These are phyloP conservation scores for Trifolium subterraneum DNA, from an alignment of 306 rosid species.

Conservation along the genomic window DNA sequence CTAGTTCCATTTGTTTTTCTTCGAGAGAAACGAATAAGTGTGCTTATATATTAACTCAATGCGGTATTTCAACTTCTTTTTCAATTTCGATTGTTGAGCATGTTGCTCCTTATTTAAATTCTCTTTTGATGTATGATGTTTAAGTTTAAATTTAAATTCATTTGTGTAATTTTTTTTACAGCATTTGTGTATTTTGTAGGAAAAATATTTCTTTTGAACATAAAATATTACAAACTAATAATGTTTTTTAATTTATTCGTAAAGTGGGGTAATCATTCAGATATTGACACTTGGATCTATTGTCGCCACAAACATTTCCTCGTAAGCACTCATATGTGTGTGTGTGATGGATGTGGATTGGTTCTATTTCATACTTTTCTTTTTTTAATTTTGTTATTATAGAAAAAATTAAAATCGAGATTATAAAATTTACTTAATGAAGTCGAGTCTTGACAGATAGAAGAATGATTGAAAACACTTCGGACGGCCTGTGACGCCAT, in stretches of 20 bases:
- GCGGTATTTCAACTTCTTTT: too few species aligned
- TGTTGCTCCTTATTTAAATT: too few species aligned
- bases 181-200: too few species aligned
- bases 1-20: too few species aligned
- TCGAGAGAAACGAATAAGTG: too few species aligned
- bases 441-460: neutral
- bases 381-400: neutral
- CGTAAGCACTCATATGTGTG: neutral
- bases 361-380: neutral
- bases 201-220: too few species aligned
- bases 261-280: neutral
- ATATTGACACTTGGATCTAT: slow-evolving; percentile 8
- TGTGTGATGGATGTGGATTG: neutral
- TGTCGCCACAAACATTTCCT: slow-evolving; percentile 38
- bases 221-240: too few species aligned
- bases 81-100: too few species aligned
- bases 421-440: neutral
- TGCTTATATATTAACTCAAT: too few species aligned
- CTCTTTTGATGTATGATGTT: too few species aligned
- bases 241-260: neutral
- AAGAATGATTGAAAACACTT: slow-evolving; percentile 27
- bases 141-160: too few species aligned
- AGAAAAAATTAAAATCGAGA: slow-evolving; percentile 3
- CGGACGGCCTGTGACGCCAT: slow-evolving; percentile 37
- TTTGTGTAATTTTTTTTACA: too few species aligned